phyloP scores from a whole-genome alignment of 2,329 filamentous ascomycete genomes.

The Raffaelea arxii region DNA sequence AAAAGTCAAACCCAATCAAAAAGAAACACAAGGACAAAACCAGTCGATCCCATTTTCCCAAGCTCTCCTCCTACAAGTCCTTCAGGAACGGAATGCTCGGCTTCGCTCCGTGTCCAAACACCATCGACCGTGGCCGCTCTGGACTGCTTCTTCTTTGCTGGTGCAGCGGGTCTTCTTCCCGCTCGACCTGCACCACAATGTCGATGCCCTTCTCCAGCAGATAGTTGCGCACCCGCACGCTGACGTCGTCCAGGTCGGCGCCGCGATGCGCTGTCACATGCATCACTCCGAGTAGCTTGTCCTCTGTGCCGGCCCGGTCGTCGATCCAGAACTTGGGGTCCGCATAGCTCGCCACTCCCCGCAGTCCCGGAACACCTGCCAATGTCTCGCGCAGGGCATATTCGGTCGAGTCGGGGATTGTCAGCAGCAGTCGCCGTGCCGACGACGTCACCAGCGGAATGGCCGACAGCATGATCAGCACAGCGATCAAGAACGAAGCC shows the following conservation, averaged over 20 bases:
- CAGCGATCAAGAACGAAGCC: conserved; percentile 85
- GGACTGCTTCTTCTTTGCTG: conserved; percentile 47
- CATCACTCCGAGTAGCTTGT: conserved; percentile 89
- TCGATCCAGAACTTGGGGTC: conserved; percentile 91
- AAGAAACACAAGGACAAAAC: not conserved
- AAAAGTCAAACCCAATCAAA: not conserved
- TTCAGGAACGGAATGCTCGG: conserved; percentile 12
- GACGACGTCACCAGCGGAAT: conserved; percentile 79
- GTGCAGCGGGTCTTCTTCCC: conserved; percentile 82
- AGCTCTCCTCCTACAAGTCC: not conserved
- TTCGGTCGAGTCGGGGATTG: conserved; percentile 75
- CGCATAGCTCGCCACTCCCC: conserved; percentile 77
- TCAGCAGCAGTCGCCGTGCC: conserved; percentile 72
- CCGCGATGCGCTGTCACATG: conserved; percentile 69
- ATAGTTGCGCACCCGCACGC: conserved; percentile 65
- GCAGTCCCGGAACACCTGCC: conserved; percentile 69
- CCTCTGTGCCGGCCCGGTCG: conserved; percentile 62
- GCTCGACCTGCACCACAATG: conserved; percentile 78
- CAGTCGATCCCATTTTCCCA: not conserved
- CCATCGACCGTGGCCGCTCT: conserved; percentile 18
- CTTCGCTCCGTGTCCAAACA: conserved; percentile 11
- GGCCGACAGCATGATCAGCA: conserved; percentile 87
- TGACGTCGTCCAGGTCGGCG: conserved; percentile 72
- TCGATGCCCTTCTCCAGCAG: conserved; percentile 65
- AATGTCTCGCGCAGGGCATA: conserved; percentile 81